Evolutionary conservation across 2,329 filamentous ascomycete genomes (phyloP).

Genomic region (Aspergillus piperis): DNA sequence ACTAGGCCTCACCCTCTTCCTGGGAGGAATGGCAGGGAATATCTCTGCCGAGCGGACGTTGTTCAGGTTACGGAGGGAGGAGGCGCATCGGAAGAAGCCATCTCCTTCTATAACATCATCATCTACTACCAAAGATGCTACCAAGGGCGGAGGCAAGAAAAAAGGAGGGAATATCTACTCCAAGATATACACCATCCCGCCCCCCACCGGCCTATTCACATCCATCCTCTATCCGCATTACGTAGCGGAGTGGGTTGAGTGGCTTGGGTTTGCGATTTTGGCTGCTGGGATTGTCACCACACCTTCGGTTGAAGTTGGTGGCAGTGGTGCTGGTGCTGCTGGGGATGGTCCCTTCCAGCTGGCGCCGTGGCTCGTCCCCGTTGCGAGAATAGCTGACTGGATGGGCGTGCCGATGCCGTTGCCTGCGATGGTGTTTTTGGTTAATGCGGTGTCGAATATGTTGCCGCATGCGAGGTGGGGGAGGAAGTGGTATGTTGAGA

Average conservation of each 20-base stretch:
- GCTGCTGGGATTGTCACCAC: conserved; percentile 36
- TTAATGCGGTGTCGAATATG: conserved; percentile 92
- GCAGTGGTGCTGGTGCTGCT: too few species aligned
- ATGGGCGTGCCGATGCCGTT: conserved; percentile 55
- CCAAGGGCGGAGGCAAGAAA: conserved; percentile 17
- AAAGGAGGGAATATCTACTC: conserved; percentile 58
- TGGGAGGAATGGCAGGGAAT: conserved; percentile 74
- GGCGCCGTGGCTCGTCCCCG: conserved; percentile 40
- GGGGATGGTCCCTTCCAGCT: conserved; percentile 22
- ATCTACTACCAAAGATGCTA: conserved; percentile 33
- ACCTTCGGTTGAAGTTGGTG: neutral
- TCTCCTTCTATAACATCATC: conserved; percentile 29
- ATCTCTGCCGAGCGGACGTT: conserved; percentile 89
- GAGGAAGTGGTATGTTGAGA: conserved; percentile 80
- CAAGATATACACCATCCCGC: conserved; percentile 84
- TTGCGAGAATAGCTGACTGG: conserved; percentile 29
- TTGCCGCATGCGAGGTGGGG: conserved; percentile 80
- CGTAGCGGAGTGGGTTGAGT: conserved; percentile 95
- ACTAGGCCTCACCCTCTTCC: conserved; percentile 73
- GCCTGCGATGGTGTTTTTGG: conserved; percentile 76
- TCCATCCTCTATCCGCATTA: conserved; percentile 90
- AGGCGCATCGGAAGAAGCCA: conserved; percentile 44
- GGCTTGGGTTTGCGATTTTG: conserved; percentile 79
- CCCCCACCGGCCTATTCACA: conserved; percentile 77
- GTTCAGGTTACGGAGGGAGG: conserved; percentile 77